Base-by-base conservation (phyloP, 2,329 filamentous ascomycete species). In the Neocucurbitaria cava region DNA sequence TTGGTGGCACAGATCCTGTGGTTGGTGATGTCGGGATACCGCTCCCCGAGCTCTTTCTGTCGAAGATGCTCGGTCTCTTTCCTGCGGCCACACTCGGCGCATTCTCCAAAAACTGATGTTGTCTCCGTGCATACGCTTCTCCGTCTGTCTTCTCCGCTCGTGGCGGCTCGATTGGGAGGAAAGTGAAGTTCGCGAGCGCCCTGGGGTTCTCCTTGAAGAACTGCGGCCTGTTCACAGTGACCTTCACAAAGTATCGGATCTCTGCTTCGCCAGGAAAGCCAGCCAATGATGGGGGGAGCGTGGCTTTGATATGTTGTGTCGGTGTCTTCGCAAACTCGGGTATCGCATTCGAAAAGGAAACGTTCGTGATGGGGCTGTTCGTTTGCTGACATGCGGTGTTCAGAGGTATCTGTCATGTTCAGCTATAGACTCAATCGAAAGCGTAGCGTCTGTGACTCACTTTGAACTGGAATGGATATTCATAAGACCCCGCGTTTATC, bases 191-290 rank as follows among this genome's bases (percentile, higher is more conserved):
- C 24, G 68, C 67, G 68, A 79, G 65, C 13, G 78, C 74, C 49
- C 93, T 83, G 75, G 92, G 90, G 68, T 97, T 97, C 77, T 96
- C 92, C 71, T 94, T 94, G 76, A 96, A 91, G 54, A 97, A 83
- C 13, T 90, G 88, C 0, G 92, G 92, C n/a, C 92, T 83, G 68
- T 92, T 91, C 5, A 98, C 87, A 0, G 95, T 98, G n/a, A 90
- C 92, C 75, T 99, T 99, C 71, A 98, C 84, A 72, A 91, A 99
- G 77, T 99, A 99, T 64, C 88, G 85, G 56, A 98, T 93, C 76
- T 96, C 92, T 20, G 93, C 94, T 74, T 93, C 87, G 28, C 89
- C 89, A 0, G 91, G 91, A 62, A 95, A 93, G 3, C 91, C 92
- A n/a, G 85, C 90, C 49, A 98, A 79, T 4, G 92, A 96, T 0